A percentile compares a stretch with the other conserved stretches of the same genome.
These are phyloP conservation scores for Rhodotorula sp. DNA, from an alignment of 1,284 basidiomycete species.

Conservation along the genomic window DNA sequence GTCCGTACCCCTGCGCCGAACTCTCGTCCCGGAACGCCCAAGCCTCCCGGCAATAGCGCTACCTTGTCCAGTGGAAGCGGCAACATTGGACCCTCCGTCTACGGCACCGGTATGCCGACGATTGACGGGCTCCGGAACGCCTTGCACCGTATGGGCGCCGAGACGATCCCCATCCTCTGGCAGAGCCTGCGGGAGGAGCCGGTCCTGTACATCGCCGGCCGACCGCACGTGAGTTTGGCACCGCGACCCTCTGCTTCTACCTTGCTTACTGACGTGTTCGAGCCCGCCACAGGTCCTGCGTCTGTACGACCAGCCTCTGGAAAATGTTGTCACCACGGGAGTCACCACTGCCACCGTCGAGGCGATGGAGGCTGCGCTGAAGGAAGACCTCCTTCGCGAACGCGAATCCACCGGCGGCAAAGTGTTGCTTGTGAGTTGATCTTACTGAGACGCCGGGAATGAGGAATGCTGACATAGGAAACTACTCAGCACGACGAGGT, in stretches of 20 bases:
- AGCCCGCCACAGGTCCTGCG: slow-evolving; percentile 61
- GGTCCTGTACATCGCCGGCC: slow-evolving; percentile 65
- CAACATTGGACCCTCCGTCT: slow-evolving; percentile 25
- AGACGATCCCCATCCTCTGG: slow-evolving; percentile 75
- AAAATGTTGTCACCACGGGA: slow-evolving; percentile 86
- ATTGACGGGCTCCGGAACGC: slow-evolving; percentile 82
- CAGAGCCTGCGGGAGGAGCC: slow-evolving; percentile 94
- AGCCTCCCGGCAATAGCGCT: slow-evolving; percentile 3
- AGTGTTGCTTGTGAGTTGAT: slow-evolving; percentile 57
- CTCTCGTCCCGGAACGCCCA: background rate
- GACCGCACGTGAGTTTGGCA: slow-evolving; percentile 8
- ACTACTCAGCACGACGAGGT: slow-evolving; percentile 75
- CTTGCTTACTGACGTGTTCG: background rate
- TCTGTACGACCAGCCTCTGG: slow-evolving; percentile 80
- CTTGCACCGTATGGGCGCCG: slow-evolving; percentile 74
- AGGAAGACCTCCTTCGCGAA: slow-evolving; percentile 84
- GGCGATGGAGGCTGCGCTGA: slow-evolving; percentile 84
- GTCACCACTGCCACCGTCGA: slow-evolving; percentile 91
- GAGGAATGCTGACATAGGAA: background rate
- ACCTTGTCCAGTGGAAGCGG: background rate
- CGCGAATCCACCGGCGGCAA: slow-evolving; percentile 69
- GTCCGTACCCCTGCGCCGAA: slow-evolving; percentile 12
- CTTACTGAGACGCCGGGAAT: fast-evolving
- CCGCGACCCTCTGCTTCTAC: background rate
- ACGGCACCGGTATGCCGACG: slow-evolving; percentile 86